Evolutionary conservation across 352 stramenopile species (phyloP), one percentile per base, ranked within the genome.

Genomic region (Globisporangium paroecandrum): DNA sequence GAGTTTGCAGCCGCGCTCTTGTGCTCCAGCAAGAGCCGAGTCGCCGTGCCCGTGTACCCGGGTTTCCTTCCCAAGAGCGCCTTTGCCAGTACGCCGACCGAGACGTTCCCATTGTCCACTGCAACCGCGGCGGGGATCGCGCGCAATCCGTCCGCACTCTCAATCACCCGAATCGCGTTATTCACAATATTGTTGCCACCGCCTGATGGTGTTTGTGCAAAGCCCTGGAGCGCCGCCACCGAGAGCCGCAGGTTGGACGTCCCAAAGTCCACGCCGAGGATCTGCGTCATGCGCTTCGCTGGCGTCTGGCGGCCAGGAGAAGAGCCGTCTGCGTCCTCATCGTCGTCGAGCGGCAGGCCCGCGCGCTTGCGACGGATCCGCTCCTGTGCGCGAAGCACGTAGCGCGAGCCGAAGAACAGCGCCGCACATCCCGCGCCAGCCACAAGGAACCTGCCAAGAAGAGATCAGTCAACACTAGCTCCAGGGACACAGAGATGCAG

Each of bases 181-280:
- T 58, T 58, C 2, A 15, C 24, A 49, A 49, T 49, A 20, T 5
- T 49, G 24, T 34, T 34, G 32, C 41, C 46, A 59, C 54, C 13
- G 56, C 32, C 6, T 1, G 27, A 18, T 41, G 24, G 34, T 62
- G 67, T 13, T 49, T 49, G 41, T 6, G 13, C 25, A 59, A 59
- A 24, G 15, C 25, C 54, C 54, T 80, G 47, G 22, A 83, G 57
- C 25, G 78, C 77, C 13, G 78, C 76, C 2, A 66, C 61, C 3
- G 82, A 73, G 29, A 90, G 71, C n/a, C 82, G 77, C 20, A 90
- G 67, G 63, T 82, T 88, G 8, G 72, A 62, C 0, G 82, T 79
- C 12, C 82, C 82, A 51, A 87, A 74, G 65, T 89, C 80, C n/a
- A 90, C 70, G 13, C 80, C 81, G 20, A 91, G 62, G 9, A 89